These are phyloP conservation scores for Ogataea pignaliae DNA, from an alignment of 805 yeast species.

Conservation along the genomic window DNA sequence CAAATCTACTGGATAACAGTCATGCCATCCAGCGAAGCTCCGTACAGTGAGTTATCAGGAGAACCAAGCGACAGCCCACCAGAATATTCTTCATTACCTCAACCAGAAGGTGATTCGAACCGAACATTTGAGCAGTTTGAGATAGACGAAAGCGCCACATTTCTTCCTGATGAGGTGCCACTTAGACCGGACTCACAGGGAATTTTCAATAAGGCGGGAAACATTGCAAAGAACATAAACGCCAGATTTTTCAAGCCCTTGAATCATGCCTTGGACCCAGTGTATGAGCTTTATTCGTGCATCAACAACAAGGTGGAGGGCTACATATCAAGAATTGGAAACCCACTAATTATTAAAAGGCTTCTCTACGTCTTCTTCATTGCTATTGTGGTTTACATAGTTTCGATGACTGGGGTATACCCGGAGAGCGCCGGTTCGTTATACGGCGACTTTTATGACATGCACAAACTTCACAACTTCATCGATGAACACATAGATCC, in stretches of 20 bases:
- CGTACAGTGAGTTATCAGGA: neutral
- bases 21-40: too few species aligned
- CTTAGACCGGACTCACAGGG: conserved; percentile 14
- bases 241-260: conserved; percentile 39
- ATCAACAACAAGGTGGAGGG: conserved; percentile 48
- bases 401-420: conserved; percentile 53
- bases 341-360: conserved; percentile 79
- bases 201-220: conserved; percentile 34
- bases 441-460: conserved; percentile 62
- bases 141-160: conserved; percentile 13
- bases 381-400: conserved; percentile 50
- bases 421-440: conserved; percentile 37
- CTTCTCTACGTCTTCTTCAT: conserved; percentile 65
- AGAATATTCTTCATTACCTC: conserved; percentile 14
- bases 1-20: too few species aligned
- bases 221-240: conserved; percentile 36
- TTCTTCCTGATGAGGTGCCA: neutral
- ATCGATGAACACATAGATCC: conserved; percentile 50
- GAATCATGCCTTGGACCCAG: conserved; percentile 44
- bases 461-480: conserved; percentile 44
- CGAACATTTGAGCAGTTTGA: conserved; percentile 37
- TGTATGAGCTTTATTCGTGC: conserved; percentile 42
- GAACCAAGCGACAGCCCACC: conserved; percentile 20
- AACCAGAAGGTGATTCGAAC: neutral
- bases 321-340: conserved; percentile 63